Base-by-base conservation (phyloP, 805 yeast species). In the Wickerhamiella kurtzmanii region DNA sequence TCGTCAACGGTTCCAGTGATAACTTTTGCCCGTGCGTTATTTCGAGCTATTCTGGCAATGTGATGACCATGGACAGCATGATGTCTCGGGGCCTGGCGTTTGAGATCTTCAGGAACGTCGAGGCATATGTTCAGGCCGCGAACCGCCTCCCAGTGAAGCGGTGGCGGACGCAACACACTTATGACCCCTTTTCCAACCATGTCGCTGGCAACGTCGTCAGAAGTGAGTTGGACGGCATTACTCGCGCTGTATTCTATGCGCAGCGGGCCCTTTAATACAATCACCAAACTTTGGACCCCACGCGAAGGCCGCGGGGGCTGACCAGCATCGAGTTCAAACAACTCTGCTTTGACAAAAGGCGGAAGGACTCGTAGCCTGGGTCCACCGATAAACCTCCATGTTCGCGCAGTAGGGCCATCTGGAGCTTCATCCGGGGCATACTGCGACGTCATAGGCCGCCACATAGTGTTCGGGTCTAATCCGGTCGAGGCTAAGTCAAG, bases 111-210 rank as follows among this genome's bases (percentile, higher is more conserved):
- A 11, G 58, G 58, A 2, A 55, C 50, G 35, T 55, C 58, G 41
- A 55, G 39, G 35, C 42, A 49, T 2, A 55, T 25, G 20, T 47
- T 47, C n/a, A 55, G 18, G n/a, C 53, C 57, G 16, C 38, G 40
- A 3, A 52, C 50, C 21, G 41, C 37, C 20, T 35, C n/a, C 28
- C 28, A 37, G 32, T 35, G 21, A 5, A 42, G 32, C 11, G 32
- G 32, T 25, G 13, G 55, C 53, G 20, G 32, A 19, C 3, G 43
- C 25, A 15, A 54, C 44, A 1, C 54, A 42, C 17, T 18, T 6
- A 47, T 41, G 13, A 51, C 56, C 3, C 58, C 58, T 6, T 50
- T 48, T 17, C 59, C 59, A 3, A 53, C 54, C 57, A 54, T 55
- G 17, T 49, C 48, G 42, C 53, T 49, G 4, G 52, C 35, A 11